These are phyloP conservation scores for Brassica rapa DNA, from an alignment of 345 rosid genomes.

Conservation along the genomic window DNA sequence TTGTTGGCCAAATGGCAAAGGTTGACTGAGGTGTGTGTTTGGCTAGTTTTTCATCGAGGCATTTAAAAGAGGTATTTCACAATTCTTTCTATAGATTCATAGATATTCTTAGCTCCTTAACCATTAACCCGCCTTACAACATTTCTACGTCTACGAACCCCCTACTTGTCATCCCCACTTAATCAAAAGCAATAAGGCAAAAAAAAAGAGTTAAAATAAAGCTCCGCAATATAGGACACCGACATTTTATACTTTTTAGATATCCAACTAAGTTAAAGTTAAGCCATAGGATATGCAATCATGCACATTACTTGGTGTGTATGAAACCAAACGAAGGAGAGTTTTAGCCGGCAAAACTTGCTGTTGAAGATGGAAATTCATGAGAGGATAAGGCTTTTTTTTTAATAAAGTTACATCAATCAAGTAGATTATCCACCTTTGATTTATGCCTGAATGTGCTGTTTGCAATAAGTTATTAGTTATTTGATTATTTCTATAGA, in stretches of 20 bases:
- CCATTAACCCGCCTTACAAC: neutral
- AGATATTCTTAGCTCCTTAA: neutral
- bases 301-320: neutral
- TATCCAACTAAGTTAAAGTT: neutral
- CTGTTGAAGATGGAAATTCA: neutral
- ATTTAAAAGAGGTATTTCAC: neutral
- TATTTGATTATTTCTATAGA: too few species aligned
- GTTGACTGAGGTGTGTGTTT: neutral
- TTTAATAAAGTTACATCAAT: neutral
- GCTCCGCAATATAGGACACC: neutral
- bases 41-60: neutral
- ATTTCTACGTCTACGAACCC: neutral
- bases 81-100: neutral
- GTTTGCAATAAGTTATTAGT: neutral
- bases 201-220: neutral
- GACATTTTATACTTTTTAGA: neutral
- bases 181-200: neutral
- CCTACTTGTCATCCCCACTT: neutral
- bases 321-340: neutral
- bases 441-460: neutral
- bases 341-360: neutral
- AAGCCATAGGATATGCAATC: neutral
- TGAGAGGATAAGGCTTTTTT: neutral
- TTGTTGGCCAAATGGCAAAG: neutral
- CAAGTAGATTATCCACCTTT: neutral